A percentile compares a stretch with the other conserved stretches of the same genome.
phyloP scores from a whole-genome alignment of 208 protist genomes.

The Angomonas ambiguus region DNA sequence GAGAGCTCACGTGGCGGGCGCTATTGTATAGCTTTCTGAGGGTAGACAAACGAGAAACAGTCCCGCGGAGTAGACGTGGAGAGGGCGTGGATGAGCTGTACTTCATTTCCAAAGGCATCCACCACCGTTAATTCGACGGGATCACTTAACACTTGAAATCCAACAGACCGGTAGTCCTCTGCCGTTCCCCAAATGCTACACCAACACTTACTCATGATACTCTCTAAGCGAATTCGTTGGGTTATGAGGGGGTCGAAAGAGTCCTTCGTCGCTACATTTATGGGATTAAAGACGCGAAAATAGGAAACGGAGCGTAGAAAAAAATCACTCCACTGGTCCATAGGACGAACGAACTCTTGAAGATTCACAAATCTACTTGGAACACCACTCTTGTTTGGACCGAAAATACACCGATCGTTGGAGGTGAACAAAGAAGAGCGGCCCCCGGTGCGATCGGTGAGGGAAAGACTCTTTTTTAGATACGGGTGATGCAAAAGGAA shows the following conservation, averaged over 20 bases:
- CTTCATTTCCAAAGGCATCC: conserved; percentile 5
- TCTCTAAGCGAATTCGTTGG: conserved; percentile 1
- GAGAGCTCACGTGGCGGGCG: too few species aligned
- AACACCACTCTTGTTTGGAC: too few species aligned
- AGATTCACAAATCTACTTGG: background rate
- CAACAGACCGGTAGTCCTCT: background rate
- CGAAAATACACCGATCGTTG: background rate
- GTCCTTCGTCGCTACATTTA: background rate
- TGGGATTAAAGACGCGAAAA: conserved; percentile 3
- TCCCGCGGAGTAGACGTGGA: background rate
- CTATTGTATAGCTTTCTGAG: background rate
- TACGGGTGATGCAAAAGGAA: background rate
- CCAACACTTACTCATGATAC: conserved; percentile 8
- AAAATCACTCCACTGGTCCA: background rate
- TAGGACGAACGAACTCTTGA: background rate
- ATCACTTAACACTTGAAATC: background rate
- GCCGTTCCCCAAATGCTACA: conserved; percentile 6
- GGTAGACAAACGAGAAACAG: background rate
- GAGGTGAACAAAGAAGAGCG: background rate
- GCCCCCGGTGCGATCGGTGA: background rate
- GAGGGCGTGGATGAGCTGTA: background rate
- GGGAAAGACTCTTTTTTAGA: background rate
- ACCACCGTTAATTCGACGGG: background rate
- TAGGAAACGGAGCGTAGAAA: background rate
- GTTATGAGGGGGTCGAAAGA: background rate